Evolutionary conservation across 352 stramenopile genomes (phyloP), one percentile per base, ranked within the genome.

Genomic region (Plasmopara halstedii): DNA sequence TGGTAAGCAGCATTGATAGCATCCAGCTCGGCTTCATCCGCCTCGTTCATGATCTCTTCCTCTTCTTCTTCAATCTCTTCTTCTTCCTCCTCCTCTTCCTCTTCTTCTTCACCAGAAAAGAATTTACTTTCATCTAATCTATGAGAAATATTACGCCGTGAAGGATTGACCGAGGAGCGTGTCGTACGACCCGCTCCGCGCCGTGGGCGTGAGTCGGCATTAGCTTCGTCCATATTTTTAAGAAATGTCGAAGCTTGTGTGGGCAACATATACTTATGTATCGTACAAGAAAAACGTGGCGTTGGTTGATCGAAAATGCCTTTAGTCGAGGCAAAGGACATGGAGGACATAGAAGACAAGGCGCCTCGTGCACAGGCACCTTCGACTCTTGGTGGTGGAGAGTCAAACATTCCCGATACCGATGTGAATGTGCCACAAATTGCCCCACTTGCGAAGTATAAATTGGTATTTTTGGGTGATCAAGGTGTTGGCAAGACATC

Each of bases 401-500:
- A 50, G 38, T 21, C 50, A 7, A 51, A 49, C 8, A 41, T 43
- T 26, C 45, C 46, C 2, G 66, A 72, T 26, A 27, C 41, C 25
- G 64, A 57, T 45, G 70, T 82, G 39, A 77, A 62, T 42, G 70
- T 89, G 47, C 78, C 78, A 38, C 74, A 87, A 67, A 95, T 97
- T 55, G 83, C 85, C 50, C 86, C 88, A 23, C 64, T 97, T 29
- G 85, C 88, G 56, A 97, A 96, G 73, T 97, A 97, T 75, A 97
- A 97, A 56, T 63, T 97, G 27, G 91, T 97, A 23, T 97, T 97
- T 43, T 56, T 98, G 21, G 93, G 93, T 25, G 93, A 98, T 63
- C 95, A 99, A 75, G 95, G 91, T 46, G 97, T 99, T 23, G 97
- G 97, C 31, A 99, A 99, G 77, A 99, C 97, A 26, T 98, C 93